Evolutionary conservation across 2,329 filamentous ascomycete species (phyloP), one percentile per base, ranked within the genome.

Genomic region (Aspergillus sp.): DNA sequence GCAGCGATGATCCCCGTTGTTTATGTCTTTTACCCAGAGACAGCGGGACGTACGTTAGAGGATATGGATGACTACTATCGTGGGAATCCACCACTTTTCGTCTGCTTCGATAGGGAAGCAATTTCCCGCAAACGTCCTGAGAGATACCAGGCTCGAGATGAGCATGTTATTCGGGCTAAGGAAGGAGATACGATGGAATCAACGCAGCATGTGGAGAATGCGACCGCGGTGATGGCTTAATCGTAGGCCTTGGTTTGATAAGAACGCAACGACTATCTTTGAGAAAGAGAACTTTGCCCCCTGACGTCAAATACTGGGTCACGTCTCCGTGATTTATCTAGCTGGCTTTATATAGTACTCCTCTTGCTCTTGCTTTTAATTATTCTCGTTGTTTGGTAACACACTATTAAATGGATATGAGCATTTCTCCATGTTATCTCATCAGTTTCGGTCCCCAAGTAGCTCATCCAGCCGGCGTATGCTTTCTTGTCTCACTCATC

Each of bases 21-120:
- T 5, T 74, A 73, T 56, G 58, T 72, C 39, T 71, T 74, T 60
- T 73, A 74, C 44, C 71, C 72, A 0, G 71, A 73, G 61, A 74
- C 71, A 3, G 66, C 67, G 4, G 70, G 70, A 38, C 66, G 70
- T 1, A 66, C 71, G 2, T 61, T 73, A 25, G 72, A 74, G 55
- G 71, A 74, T 53, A 72, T 74, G 44, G 72, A 74, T 57, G 59
- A 66, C 11, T 73, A 69, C 62, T 74, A 73, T 61, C 68, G 68
- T 17, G 53, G 63, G 11, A 67, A 69, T 47, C 44, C 59, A 2
- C 54, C 59, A 13, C 54, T 61, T 7, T 38, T 61, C n/a, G 59
- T 41, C 7, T 57, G 44, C 19, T 49, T 32, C 3, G 59, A 61
- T 23, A 36, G 47, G 13, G 59, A 61, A 5, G 54, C 59, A 5